Base-by-base conservation (phyloP, 1,284 basidiomycete species). In the Somion occarium region DNA sequence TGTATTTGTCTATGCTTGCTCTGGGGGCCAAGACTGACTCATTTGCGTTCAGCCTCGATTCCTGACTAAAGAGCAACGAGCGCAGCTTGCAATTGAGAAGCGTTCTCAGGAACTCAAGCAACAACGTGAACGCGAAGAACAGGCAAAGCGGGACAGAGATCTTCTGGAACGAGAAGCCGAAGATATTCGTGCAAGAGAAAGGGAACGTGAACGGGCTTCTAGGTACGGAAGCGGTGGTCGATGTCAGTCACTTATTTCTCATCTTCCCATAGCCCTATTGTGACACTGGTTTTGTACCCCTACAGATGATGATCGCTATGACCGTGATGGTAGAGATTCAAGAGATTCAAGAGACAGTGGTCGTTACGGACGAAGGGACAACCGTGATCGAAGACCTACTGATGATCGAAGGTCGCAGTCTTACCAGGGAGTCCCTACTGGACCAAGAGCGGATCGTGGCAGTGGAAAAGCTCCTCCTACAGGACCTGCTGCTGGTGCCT, bases 1-100 rank as follows among this genome's bases (percentile, higher is more conserved):
- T 19, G 71, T 64, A 30, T 50, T 3, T 34, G 46, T n/a, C 26
- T 37, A n/a, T 13, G 3, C 13, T 23, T 43, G 18, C 7, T 15
- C 4, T 39, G 5, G 38, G n/a, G 13, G 9, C 9, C n/a, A 39
- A 39, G 30, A 18, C 1, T 27, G 20, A 34, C 15, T 49, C 19
- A 48, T n/a, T 30, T 44, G 46, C 54, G 18, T 27, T 19, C 67
- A 94, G 91, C 92, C 92, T 27, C 93, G 82, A 67, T 96, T 96
- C 73, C 75, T 96, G 18, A 82, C 88, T 2, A 95, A 88, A 68
- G 90, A 92, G 59, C 87, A 94, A 63, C 82, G 93, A 43, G 90
- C 90, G n/a, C 82, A 83, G 61, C 71, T 95, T 37, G 94, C 93
- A 1, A 88, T 96, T 56, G 83, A 85, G 34, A 88, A 91, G 62